phyloP scores from a whole-genome alignment of 179 eudicot genomes.

The Spinacia oleracea region DNA sequence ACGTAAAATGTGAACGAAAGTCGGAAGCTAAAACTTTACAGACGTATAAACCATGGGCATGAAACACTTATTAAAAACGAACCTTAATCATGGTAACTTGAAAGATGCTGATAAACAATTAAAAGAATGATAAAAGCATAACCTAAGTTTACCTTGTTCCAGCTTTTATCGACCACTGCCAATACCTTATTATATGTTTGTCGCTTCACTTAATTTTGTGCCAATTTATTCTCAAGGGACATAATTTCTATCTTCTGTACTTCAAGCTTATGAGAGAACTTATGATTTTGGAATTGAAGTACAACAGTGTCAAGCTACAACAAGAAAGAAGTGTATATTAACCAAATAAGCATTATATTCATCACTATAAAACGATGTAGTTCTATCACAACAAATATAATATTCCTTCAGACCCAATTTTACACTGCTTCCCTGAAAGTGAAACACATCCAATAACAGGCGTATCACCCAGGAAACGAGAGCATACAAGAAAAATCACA shows the following conservation, averaged over 20 bases:
- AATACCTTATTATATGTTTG: constrained; percentile 46
- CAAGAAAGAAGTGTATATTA: constrained; percentile 14
- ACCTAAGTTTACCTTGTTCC: constrained; percentile 56
- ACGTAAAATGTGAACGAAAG: background rate
- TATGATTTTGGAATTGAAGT: no score
- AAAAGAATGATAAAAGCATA: background rate
- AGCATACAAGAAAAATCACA: background rate
- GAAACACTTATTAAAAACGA: no score
- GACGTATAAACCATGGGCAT: background rate
- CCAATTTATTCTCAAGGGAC: constrained; percentile 56
- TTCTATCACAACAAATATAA: background rate
- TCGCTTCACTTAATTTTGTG: constrained; percentile 61
- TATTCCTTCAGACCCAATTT: background rate
- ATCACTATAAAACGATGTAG: background rate
- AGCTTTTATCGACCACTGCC: constrained; percentile 48
- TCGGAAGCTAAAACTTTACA: background rate
- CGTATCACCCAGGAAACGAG: background rate
- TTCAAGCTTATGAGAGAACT: no score
- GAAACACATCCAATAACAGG: constrained; percentile 3
- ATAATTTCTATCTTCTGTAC: no score
- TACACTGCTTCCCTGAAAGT: background rate
- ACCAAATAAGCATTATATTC: background rate
- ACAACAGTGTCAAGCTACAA: constrained; percentile 78
- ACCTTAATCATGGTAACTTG: no score
- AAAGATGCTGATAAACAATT: background rate